Evolutionary conservation across 2,329 filamentous ascomycete genomes (phyloP), one percentile per base, ranked within the genome.

Genomic region (Beauveria sp.): DNA sequence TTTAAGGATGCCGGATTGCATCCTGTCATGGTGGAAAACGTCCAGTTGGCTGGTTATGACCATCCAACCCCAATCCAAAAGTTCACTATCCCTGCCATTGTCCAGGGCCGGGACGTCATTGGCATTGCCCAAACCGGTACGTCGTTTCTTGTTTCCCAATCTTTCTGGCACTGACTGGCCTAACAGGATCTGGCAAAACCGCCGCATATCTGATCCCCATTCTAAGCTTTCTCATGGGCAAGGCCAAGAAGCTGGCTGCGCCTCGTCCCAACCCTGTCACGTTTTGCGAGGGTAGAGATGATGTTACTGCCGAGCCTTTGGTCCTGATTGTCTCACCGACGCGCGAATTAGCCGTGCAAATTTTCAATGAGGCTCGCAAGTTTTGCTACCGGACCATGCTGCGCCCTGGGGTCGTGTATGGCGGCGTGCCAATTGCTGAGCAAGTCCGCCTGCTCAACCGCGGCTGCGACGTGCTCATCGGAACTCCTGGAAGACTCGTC

Each of bases 311-410:
- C 8, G 93, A 98, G 78, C 95, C 95, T 5, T 76, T 99, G 7
- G 89, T 98, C 0, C 79, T 98, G 31, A 82, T 99, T 60, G 83
- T 99, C 24, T 88, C 85, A 12, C 95, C 95, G 1, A 95, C 90
- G 60, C 89, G 95, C 42, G 95, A 99, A 79, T 77, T 99, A 5
- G 91, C 92, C 0, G 89, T 92, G 2, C 95, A 99, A 71, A 96
- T 98, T 67, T 98, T 96, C 75, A 91, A 96, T 65, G 93, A 98
- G 72, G 88, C 91, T 28, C 89, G 95, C 65, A 91, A 93, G 68
- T 85, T 98, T 54, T 97, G 92, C 72, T 99, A 99, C 69, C 88
- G 95, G 1, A 92, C 90, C 3, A 96, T 96, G 91, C 82, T 99
- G 62, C 91, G 95, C 46, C 93, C 95, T 26, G 92, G 89, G 67